phyloP scores from a whole-genome alignment of 257 asterid genomes.

The Linaria vulgaris region DNA sequence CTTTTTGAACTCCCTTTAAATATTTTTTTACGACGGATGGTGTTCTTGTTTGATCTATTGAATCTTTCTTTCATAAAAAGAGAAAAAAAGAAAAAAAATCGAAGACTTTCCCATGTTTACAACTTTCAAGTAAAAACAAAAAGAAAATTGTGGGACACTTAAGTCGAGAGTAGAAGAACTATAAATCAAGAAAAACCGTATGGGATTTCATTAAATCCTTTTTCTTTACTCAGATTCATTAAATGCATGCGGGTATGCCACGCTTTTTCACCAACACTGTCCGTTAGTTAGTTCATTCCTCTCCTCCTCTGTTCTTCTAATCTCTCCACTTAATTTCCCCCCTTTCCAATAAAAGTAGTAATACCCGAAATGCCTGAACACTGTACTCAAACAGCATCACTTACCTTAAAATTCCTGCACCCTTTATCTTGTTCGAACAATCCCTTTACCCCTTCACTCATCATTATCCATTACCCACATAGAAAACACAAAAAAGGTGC shows the following conservation, averaged over 20 bases:
- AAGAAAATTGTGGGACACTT: conserved; percentile 7
- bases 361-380: conserved; percentile 68
- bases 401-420: conserved; percentile 26
- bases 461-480: conserved; percentile 11
- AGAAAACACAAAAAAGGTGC: conserved; percentile 5
- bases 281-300: conserved; percentile 44
- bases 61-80: too few species aligned
- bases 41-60: too few species aligned
- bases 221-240: not conserved
- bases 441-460: conserved; percentile 21
- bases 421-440: conserved; percentile 29
- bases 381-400: conserved; percentile 53
- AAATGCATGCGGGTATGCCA: conserved; percentile 20
- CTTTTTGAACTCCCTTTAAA: too few species aligned
- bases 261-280: conserved; percentile 26
- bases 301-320: not conserved
- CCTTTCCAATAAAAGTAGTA: not conserved
- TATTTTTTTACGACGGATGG: too few species aligned
- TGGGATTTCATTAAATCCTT: too few species aligned
- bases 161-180: too few species aligned
- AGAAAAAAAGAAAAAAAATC: too few species aligned
- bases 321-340: not conserved
- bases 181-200: too few species aligned
- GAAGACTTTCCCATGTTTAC: not conserved
- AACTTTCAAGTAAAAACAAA: not conserved